Base-by-base conservation (phyloP, 2,329 filamentous ascomycete species). In the Pseudogymnoascus sp. region DNA sequence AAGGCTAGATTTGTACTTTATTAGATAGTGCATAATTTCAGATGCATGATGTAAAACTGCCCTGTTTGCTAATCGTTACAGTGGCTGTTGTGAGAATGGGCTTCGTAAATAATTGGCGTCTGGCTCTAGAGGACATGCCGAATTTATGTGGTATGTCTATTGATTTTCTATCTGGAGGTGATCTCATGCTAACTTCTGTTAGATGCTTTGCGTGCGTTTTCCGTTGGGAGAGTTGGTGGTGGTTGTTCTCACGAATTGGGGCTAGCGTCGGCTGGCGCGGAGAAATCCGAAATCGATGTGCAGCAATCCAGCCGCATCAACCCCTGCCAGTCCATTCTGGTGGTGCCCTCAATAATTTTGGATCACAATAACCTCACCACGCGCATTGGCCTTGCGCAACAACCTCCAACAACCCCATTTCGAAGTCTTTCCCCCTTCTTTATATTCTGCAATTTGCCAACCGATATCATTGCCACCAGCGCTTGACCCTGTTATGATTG, bases 1-100 rank as follows among this genome's bases (percentile, higher is more conserved):
- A 64, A 58, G 67, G 60, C 64, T 70, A 70, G 69, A 71, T 57
- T 65, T 71, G 68, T 71, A 71, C 60, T 70, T 59, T 72, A 71
- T 63, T 71, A 71, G 69, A 71, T 63, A 62, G 62, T 50, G 26
- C 26, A 60, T 54, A 54, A 54, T 17, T 54, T 54, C 47, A 54
- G 47, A 33, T 54, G 47, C 29, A 54, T 17, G 47, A 54, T 54
- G 47, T 54, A 54, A 54, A 54, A 54, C 47, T 33, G 44, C 9
- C 15, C 7, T 17, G 47, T 17, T 33, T 54, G 47, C 47, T 54
- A 54, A 54, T 17, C 47, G 33, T 54, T 1, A 33, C 47, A 54
- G 47, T 33, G 5, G 3, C 9, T 33, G 26, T 29, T 50, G 47
- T 54, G 47, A 54, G 24, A 54, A 54, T 54, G 9, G 47, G 29